Evolutionary conservation across 1,284 basidiomycete genomes (phyloP).

Genomic region (Pascua sp.): DNA sequence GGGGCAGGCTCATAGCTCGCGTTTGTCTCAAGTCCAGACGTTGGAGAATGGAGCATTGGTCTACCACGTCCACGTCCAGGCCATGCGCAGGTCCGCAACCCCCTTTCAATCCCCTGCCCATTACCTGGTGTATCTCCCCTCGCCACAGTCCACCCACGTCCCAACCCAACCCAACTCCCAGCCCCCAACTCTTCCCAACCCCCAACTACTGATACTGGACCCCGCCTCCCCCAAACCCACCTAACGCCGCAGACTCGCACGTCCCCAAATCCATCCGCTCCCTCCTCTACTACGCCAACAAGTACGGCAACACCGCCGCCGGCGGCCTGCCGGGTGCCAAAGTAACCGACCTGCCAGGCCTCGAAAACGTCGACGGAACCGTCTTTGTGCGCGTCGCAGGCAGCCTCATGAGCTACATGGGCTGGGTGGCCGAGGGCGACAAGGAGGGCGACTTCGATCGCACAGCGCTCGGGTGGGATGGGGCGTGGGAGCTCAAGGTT

Average conservation of each 20-base stretch:
- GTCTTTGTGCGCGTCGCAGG: slow-evolving; percentile 64
- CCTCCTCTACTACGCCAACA: slow-evolving; percentile 56
- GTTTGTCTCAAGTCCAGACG: too few species aligned
- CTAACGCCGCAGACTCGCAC: slow-evolving; percentile 56
- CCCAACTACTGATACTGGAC: too few species aligned
- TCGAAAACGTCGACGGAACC: slow-evolving; percentile 57
- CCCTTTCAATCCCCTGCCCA: too few species aligned
- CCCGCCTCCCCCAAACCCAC: not conserved
- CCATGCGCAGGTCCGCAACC: too few species aligned
- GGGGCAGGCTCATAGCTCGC: too few species aligned
- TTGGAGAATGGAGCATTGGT: too few species aligned
- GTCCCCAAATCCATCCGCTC: slow-evolving; percentile 60
- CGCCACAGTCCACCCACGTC: too few species aligned
- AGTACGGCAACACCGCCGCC: slow-evolving; percentile 54
- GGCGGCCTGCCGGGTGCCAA: slow-evolving; percentile 53
- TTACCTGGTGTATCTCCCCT: too few species aligned
- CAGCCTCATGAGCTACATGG: slow-evolving; percentile 59
- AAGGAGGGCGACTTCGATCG: slow-evolving; percentile 55
- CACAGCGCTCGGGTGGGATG: slow-evolving; percentile 65
- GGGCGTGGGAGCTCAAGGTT: slow-evolving; percentile 55
- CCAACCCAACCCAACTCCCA: too few species aligned
- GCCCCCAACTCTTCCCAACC: too few species aligned
- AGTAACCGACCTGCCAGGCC: slow-evolving; percentile 47
- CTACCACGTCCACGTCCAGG: too few species aligned
- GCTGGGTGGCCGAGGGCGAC: slow-evolving; percentile 61